Conservation (phyloP, 495 filamentous ascomycete species). For the Echria macrotheca region DNA sequence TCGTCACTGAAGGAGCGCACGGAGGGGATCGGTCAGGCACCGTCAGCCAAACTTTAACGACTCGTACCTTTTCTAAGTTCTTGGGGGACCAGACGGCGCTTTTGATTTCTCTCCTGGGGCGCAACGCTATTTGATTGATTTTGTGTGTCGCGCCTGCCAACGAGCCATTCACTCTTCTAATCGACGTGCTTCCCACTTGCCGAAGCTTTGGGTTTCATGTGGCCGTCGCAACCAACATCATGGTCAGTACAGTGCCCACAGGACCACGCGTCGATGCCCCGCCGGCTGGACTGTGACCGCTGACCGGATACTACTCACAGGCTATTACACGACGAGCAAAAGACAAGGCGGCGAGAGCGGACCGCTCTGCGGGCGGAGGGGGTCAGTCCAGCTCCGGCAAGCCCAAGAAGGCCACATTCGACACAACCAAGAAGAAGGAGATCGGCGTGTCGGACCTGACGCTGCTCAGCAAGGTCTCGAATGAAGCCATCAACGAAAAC, state of each 20-base stretch:
- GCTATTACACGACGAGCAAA: constrained; percentile 53
- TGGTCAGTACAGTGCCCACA: constrained; percentile 21
- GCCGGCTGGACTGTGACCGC: neutral
- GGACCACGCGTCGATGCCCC: too few species aligned
- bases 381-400: constrained; percentile 51
- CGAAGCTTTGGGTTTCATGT: constrained; percentile 14
- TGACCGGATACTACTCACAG: constrained; percentile 27
- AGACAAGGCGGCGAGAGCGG: constrained; percentile 60
- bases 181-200: constrained; percentile 1
- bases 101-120: neutral
- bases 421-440: constrained; percentile 97
- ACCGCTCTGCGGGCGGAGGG: constrained; percentile 45
- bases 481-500: constrained; percentile 99
- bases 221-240: constrained; percentile 22
- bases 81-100: neutral
- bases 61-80: neutral
- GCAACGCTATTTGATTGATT: neutral
- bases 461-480: constrained; percentile 94
- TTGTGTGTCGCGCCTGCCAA: too few species aligned
- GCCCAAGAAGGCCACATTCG: constrained; percentile 92
- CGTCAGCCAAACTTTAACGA: neutral
- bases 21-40: neutral
- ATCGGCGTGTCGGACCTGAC: constrained; percentile 98
- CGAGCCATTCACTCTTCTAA: neutral
- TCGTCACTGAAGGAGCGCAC: neutral